Base-by-base conservation (phyloP, 805 yeast species). In the Yarrowia phangngaensis region DNA sequence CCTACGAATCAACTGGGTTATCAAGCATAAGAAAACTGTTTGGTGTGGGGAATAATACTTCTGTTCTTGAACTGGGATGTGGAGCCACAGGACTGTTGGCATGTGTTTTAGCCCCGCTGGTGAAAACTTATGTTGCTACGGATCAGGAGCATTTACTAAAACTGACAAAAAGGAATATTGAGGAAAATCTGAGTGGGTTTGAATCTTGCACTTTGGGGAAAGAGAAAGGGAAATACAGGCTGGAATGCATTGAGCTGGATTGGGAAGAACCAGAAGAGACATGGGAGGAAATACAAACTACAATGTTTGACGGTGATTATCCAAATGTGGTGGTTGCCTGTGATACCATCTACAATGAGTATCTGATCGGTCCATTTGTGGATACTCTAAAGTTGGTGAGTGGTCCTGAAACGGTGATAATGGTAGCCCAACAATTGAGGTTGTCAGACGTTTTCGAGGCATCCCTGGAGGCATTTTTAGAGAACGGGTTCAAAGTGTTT, bases 271-370 rank as follows among this genome's bases (percentile, higher is more conserved):
- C 70, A 0, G 71, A 66, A 0, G 54, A 54, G 12, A 78, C 75
- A 0, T 15, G 58, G 20, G 51, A 51, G 15, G 61, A 57, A 12
- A 48, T 68, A 8, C 35, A 33, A 11, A 50, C 56, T 8, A 38
- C 19, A 4, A 41, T 57, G 12, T 45, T 48, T 0, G 53, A 32
- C 3, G 53, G 55, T 2, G 52, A 49, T 5, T 14, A 31, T 29
- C 40, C 16, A 81, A 75, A 52, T 62, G 70, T 38, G 32, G 65
- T 81, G 4, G 57, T 81, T 8, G 83, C 84, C 0, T 76, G 81
- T 56, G 88, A 81, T 58, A 75, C 84, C 5, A 70, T 81, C 3
- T 81, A 81, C 64, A 81, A 81, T 56, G 82, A 76, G 49, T 80
- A 66, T 54, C 62, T 82, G 32, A 70, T 80, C 3, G 73, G 72